These are phyloP conservation scores for Colletotrichum sp. DNA, from an alignment of 2,329 filamentous ascomycete genomes.

Conservation along the genomic window DNA sequence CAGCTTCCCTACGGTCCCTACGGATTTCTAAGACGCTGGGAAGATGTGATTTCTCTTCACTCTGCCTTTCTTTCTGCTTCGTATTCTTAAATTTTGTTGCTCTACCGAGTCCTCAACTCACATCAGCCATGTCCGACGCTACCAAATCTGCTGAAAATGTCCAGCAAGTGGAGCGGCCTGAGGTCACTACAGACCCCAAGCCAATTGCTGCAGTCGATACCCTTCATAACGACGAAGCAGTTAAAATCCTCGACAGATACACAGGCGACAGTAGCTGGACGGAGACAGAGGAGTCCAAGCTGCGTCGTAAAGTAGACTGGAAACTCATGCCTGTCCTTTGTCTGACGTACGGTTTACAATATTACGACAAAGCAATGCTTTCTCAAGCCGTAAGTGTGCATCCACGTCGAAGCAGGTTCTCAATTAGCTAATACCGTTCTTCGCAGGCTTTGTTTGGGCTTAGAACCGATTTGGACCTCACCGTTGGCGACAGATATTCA, in stretches of 20 bases:
- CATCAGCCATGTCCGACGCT: slow-evolving; percentile 10
- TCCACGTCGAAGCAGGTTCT: slow-evolving; percentile 35
- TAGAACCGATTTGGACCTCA: slow-evolving; percentile 27
- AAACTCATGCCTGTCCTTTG: slow-evolving; percentile 45
- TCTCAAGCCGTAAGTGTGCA: slow-evolving; percentile 37
- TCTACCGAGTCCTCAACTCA: background rate
- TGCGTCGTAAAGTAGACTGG: slow-evolving; percentile 46
- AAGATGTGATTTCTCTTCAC: background rate
- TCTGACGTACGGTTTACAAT: slow-evolving; percentile 33
- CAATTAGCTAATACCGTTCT: slow-evolving; percentile 37
- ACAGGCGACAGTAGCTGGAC: slow-evolving; percentile 46
- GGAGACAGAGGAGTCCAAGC: slow-evolving; percentile 42
- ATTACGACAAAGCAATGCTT: slow-evolving; percentile 27
- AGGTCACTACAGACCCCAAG: background rate
- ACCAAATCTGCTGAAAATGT: slow-evolving; percentile 19
- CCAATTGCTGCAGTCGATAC: slow-evolving; percentile 29
- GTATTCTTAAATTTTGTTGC: background rate
- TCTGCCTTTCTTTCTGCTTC: background rate
- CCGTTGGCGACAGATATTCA: slow-evolving; percentile 30
- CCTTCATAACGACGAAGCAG: slow-evolving; percentile 40
- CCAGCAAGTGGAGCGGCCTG: slow-evolving; percentile 6
- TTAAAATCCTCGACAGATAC: slow-evolving; percentile 44
- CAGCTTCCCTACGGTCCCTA: background rate
- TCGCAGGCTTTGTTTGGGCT: slow-evolving; percentile 29
- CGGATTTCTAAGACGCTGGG: background rate